phyloP scores from a whole-genome alignment of 805 yeast genomes.

The Monosporozyma yasuniensis region DNA sequence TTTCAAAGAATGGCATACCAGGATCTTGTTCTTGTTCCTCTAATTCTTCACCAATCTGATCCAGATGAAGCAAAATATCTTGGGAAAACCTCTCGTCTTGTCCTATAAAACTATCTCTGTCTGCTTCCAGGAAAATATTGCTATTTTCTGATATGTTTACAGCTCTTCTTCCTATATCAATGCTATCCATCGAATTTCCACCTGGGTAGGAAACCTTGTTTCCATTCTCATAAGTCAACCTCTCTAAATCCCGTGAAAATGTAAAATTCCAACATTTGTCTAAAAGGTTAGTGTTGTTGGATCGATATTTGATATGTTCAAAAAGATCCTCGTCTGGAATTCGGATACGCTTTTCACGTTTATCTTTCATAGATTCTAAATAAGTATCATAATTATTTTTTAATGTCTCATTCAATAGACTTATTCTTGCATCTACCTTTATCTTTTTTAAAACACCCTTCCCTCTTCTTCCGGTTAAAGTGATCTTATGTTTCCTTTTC shows the following conservation, averaged over 20 bases:
- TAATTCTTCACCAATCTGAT: constrained; percentile 26
- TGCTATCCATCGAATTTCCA: background rate
- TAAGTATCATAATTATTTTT: constrained; percentile 19
- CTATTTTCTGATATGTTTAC: background rate
- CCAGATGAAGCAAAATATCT: constrained; percentile 17
- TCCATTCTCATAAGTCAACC: background rate
- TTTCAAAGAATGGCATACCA: background rate
- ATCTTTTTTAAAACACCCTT: background rate
- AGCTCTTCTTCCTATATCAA: constrained; percentile 13
- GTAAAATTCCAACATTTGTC: constrained; percentile 13
- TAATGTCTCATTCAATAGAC: constrained; percentile 20
- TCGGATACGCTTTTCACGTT: background rate
- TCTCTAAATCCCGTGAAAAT: background rate
- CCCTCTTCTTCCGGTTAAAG: too few relatives aligned
- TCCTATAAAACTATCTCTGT: too few relatives aligned
- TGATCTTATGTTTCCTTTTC: background rate
- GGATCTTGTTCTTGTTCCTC: constrained; percentile 10
- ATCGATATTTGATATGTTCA: background rate
- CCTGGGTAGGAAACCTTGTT: background rate
- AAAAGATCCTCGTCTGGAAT: background rate
- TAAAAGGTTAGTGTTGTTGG: background rate
- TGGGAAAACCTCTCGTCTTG: background rate
- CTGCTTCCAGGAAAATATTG: background rate
- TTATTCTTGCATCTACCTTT: constrained; percentile 18
- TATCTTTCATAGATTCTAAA: constrained; percentile 14